Base-by-base conservation (phyloP, 768 basidiomycete species). In the Kwoniella bestiolae region DNA sequence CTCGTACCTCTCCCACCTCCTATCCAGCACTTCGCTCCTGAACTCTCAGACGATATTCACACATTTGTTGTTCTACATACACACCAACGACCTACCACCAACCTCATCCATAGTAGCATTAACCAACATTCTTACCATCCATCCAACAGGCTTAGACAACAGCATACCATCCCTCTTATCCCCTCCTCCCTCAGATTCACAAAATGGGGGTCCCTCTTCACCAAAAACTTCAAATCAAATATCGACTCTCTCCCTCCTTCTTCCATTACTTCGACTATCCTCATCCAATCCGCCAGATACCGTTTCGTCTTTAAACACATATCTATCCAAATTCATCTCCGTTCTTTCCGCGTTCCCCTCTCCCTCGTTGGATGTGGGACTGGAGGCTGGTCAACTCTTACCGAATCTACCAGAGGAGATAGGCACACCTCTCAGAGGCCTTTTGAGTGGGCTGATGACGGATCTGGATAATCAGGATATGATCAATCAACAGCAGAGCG, bases 281-380 rank as follows among this genome's bases (percentile, higher is more conserved):
- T 51, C 61, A n/a, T 61, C 38, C 38, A 63, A 49, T 21, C 46
- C 41, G 50, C 53, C 63, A 11, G 29, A 63, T 3, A 60, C 67
- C 8, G 28, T 63, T 4, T 49, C 62, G 21, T 29, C 58, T 7
- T 58, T 77, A n/a, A n/a, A 65, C 25, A 34, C 12, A 2, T 55
- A 55, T 34, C 52, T 55, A 21, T 31, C 34, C 11, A 62, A 67
- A 23, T 16, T 73, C 0, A 46, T 77, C 8, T 55, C 60, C 3
- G 25, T 71, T 1, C 50, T 77, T 14, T 38, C 62, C 16, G 66
- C 71, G 2, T 73, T 71, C 41, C 76, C 76, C 12, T 72, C 71
- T 16, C 76, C 76, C 5, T 70, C 76, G 1, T 59, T 77, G 31
- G 74, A 75, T 49, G 66, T 73, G 26, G 76, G 73, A n/a, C 61